Conservation (phyloP, 352 stramenopile species). For the Globisporangium splendens region DNA sequence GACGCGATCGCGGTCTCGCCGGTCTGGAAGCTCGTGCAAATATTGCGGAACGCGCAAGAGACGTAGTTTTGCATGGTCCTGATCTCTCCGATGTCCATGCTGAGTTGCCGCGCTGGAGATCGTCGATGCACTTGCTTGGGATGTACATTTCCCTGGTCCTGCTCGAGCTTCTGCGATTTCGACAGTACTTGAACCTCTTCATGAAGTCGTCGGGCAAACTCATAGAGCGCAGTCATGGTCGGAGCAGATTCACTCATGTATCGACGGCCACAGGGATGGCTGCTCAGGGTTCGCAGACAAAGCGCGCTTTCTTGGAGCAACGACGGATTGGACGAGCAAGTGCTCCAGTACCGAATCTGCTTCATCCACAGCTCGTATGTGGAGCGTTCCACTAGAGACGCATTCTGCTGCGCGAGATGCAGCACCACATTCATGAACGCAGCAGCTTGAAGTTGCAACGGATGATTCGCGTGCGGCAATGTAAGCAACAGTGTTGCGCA, state of each 20-base stretch:
- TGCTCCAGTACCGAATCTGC: conserved; percentile 44
- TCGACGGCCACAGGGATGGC: conserved; percentile 40
- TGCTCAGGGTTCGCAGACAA: conserved; percentile 54
- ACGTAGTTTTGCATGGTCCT: conserved; percentile 29
- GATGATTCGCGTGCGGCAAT: conserved; percentile 27
- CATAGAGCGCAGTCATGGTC: conserved; percentile 53
- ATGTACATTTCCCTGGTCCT: background rate
- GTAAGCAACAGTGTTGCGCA: conserved; percentile 36
- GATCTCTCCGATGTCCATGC: background rate
- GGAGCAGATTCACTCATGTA: conserved; percentile 44
- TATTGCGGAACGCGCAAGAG: conserved; percentile 42
- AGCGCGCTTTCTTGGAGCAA: conserved; percentile 40
- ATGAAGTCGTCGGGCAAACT: conserved; percentile 43
- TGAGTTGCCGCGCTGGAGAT: background rate
- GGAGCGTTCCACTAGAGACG: conserved; percentile 24
- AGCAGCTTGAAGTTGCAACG: conserved; percentile 46
- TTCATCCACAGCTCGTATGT: conserved; percentile 68
- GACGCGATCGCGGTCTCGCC: conserved; percentile 40
- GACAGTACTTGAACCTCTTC: conserved; percentile 14
- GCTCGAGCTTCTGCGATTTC: background rate
- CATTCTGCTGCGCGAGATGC: conserved; percentile 35
- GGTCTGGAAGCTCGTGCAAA: conserved; percentile 58
- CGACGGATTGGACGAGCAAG: background rate
- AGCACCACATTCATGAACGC: conserved; percentile 42
- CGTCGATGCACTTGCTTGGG: background rate